Conservation (phyloP, 2,329 filamentous ascomycete genomes). For the Xylariales sp. region DNA sequence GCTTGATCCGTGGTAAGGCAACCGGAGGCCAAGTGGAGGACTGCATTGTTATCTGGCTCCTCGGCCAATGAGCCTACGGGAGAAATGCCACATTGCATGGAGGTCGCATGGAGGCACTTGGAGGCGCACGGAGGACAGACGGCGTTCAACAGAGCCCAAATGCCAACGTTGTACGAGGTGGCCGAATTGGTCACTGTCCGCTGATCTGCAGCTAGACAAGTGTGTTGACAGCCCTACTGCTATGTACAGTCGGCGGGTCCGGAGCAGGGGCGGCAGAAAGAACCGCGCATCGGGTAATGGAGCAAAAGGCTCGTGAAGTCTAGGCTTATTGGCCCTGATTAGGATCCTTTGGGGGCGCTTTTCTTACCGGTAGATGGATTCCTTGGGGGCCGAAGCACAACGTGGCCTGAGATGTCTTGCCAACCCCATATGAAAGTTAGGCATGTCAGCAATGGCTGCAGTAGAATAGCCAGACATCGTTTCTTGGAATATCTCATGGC, state of each 20-base stretch:
- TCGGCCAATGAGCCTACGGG: constrained; percentile 13
- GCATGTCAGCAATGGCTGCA: constrained; percentile 1
- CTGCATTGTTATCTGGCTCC: constrained; percentile 10
- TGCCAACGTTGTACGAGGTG: not conserved
- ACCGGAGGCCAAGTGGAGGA: constrained; percentile 13
- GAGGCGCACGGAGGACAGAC: not conserved
- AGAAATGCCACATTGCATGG: constrained; percentile 11
- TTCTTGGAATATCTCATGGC: not conserved
- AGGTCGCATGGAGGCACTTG: constrained; percentile 1
- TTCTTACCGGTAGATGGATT: not conserved
- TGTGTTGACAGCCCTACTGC: constrained; percentile 8
- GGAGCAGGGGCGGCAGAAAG: too few species aligned
- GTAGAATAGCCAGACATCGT: not conserved
- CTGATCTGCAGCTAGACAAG: not conserved
- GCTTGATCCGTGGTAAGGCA: too few species aligned
- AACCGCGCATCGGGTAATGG: not conserved
- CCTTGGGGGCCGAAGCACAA: not conserved
- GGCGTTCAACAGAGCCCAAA: not conserved
- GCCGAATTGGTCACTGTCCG: not conserved
- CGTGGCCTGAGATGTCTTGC: not conserved
- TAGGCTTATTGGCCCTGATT: not conserved
- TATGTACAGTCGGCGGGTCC: constrained; percentile 1
- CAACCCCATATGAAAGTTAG: not conserved
- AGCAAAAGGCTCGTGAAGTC: not conserved
- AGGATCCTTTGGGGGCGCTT: not conserved